These are phyloP conservation scores for Tuber microsphaerosporum DNA, from an alignment of 495 filamentous ascomycete genomes.

Conservation along the genomic window DNA sequence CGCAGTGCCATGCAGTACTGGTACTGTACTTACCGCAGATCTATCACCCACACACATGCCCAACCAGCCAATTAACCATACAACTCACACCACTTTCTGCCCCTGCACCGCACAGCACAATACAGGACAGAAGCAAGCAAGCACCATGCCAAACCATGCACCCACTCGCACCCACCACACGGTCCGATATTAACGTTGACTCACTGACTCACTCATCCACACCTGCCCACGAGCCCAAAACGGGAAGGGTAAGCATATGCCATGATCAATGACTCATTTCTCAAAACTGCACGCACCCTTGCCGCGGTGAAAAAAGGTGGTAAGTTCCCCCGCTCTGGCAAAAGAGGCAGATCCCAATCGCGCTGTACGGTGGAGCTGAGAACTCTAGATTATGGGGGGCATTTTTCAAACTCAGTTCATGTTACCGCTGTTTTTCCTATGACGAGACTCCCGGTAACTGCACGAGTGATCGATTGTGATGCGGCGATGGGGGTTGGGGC, in stretches of 20 bases:
- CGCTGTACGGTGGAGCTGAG: background rate
- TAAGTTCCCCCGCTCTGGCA: background rate
- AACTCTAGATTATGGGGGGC: background rate
- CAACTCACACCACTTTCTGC: background rate
- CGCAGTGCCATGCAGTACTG: background rate
- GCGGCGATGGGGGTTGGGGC: background rate
- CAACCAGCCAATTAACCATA: background rate
- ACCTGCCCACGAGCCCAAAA: background rate
- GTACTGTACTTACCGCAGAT: background rate
- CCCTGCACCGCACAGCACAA: background rate
- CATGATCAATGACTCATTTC: slow-evolving; percentile 4
- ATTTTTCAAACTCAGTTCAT: background rate
- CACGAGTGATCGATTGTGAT: background rate
- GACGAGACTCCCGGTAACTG: background rate
- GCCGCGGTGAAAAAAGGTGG: background rate
- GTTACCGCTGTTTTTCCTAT: background rate
- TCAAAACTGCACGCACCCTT: background rate
- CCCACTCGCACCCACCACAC: background rate
- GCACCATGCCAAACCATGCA: background rate
- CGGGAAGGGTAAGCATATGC: slow-evolving; percentile 1
- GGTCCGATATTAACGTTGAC: background rate
- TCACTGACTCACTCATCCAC: slow-evolving; percentile 1
- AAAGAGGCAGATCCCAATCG: background rate
- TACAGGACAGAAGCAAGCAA: background rate
- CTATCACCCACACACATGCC: background rate